Evolutionary conservation across 192 early-diverging fungal species (phyloP), one percentile per base, ranked within the genome.

Genomic region (Phlyctochytrium planicorne): DNA sequence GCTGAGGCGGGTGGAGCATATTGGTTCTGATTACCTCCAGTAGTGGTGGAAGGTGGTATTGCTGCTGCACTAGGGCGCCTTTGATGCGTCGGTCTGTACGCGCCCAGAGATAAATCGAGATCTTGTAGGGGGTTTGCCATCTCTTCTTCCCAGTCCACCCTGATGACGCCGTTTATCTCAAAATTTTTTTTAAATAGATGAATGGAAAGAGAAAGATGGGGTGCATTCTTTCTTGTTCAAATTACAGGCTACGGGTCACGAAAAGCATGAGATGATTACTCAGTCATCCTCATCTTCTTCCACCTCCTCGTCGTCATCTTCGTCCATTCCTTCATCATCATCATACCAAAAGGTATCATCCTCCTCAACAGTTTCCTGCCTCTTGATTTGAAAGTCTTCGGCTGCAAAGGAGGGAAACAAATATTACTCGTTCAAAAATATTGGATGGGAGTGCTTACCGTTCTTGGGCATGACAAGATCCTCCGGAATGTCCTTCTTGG

Each of bases 401-500:
- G 76, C 79, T 78, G 67, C 4, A 25, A 40, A 64, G 3, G 24
- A 52, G 12, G 52, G 57, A 20, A 31, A 71, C 29, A 30, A 30
- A 20, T 27, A 2, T 24, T 12, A 50, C 57, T 27, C 0, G 32
- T 31, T 30, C 24, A 63, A 25, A 56, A 52, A 56, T 1, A 17
- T 14, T 29, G 31, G 2, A n/a, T 35, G 2, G 20, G 0, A 29
- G 0, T 23, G 52, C 69, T 17, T 32, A 83, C 81, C 76, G 61
- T 47, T 65, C 14, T 72, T 84, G 10, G 82, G 83, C 71, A 86
- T 76, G 30, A 70, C 65, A 29, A 86, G 52, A 53, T 85, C 81
- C 14, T 29, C 66, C 1, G 84, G 84, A 59, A 85, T 82, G 67
- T 86, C 78, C 59, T 72, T 77, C 59, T 81, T 80, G 25, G 78